These are phyloP conservation scores for Rosa persica DNA, from an alignment of 306 rosid species.

Conservation along the genomic window DNA sequence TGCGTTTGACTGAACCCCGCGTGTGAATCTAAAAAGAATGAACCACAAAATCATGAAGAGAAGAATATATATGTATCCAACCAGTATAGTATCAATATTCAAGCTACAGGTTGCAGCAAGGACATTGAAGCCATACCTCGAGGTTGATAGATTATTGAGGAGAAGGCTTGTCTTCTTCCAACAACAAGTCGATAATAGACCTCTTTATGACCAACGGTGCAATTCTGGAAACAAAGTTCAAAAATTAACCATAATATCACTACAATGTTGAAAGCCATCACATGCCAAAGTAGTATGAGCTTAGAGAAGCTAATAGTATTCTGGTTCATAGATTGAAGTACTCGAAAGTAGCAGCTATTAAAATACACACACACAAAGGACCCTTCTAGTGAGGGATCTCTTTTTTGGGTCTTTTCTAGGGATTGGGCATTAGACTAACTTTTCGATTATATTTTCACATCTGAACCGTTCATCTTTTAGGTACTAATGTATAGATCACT, in stretches of 20 bases:
- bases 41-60: not conserved
- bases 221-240: conserved; percentile 40
- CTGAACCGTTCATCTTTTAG: too few species aligned
- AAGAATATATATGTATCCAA: not conserved
- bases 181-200: conserved; percentile 74
- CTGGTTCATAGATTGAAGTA: not conserved
- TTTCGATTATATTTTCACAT: too few species aligned
- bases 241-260: conserved; percentile 14
- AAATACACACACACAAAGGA: too few species aligned
- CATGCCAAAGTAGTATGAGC: not conserved
- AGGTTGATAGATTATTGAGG: conserved; percentile 3
- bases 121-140: not conserved
- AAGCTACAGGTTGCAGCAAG: not conserved
- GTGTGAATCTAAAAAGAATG: not conserved
- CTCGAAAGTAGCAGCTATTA: not conserved
- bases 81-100: not conserved
- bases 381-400: too few species aligned
- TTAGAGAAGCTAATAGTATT: not conserved
- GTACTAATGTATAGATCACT: too few species aligned
- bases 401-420: too few species aligned
- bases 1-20: not conserved
- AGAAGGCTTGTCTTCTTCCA: conserved; percentile 74
- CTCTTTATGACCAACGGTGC: conserved; percentile 53
- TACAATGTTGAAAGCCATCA: conserved; percentile 16
- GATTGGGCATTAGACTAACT: too few species aligned